Base-by-base conservation (phyloP, 345 rosid genomes). In the Gossypium raimondii region DNA sequence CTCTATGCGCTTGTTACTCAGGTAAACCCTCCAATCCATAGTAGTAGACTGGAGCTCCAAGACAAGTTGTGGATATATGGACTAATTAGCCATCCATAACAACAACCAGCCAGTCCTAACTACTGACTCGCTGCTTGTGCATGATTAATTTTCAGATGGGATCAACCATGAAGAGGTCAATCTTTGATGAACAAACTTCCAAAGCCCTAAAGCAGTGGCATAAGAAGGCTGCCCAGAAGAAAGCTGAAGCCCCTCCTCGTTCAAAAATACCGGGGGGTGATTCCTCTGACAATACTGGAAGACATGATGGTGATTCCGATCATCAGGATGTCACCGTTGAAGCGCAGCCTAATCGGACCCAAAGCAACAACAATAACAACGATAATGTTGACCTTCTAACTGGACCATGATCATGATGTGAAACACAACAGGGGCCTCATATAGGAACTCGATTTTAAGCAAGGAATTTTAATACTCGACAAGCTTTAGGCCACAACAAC, bases 1-100 rank as follows among this genome's bases (percentile, higher is more conserved):
- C 90, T 95, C 41, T 96, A 96, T 73, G 98, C 99, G 47, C 99
- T 96, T 63, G 99, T 96, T 45, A 91, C 99, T 75, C 99, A 93
- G 97, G 99, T 89, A 73, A 22, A 29, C 38, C 0, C 6, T 34
- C 38, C 38, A 34, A 34, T 34, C 38, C 38, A 4, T 27, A 27
- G 29, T 27, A 34, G 0, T 4, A 34, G 41, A 34, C 7, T 34
- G 41, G 41, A 34, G 41, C 41, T 5, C 41, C 41, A 34, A 34
- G 7, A 34, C 7, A 34, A 34, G 41, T 5, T 34, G 41, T 34
- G 41, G 41, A 34, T 34, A 34, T 34, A 34, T 34, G 41, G 41
- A 34, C 7, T 34, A 34, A 34, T 34, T 5, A 34, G 41, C 7
- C 7, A 34, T 34, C 41, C 41, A 34, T 34, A 34, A 5, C 41